Evolutionary conservation across 202 grass and related monocot species (phyloP).

Genomic region (Setaria italica): DNA sequence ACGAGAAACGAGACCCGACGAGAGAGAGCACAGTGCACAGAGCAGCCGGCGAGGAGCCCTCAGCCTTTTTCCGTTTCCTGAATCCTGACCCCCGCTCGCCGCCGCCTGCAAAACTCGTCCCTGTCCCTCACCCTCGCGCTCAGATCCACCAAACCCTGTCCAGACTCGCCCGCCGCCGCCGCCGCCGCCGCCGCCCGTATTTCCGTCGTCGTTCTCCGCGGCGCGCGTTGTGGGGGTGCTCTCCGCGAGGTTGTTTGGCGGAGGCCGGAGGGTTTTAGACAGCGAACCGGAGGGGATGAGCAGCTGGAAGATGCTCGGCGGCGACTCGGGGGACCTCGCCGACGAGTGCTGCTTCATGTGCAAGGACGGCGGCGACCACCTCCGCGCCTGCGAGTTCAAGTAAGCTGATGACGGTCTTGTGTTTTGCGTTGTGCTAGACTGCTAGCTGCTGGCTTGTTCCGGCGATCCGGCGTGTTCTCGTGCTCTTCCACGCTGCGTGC

Average conservation of each 20-base stretch:
- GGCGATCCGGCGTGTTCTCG: too few relatives aligned
- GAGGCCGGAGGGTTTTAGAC: too few relatives aligned
- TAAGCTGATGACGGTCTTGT: conserved; percentile 21
- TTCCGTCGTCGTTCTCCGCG: neutral
- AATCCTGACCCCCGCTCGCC: neutral
- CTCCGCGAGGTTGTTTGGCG: neutral
- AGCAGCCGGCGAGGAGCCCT: neutral
- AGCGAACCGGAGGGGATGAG: neutral
- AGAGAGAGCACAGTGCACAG: neutral
- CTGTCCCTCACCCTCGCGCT: neutral
- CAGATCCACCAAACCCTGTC: neutral
- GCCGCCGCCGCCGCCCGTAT: too few relatives aligned
- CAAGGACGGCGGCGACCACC: conserved; percentile 65
- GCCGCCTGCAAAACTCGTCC: neutral
- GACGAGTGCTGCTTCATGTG: conserved; percentile 75
- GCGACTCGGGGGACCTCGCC: conserved; percentile 32
- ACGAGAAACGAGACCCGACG: neutral
- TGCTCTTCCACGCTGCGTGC: too few relatives aligned
- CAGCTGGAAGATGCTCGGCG: conserved; percentile 14
- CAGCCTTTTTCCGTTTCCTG: neutral
- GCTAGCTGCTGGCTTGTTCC: too few relatives aligned
- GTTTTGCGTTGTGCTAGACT: too few relatives aligned
- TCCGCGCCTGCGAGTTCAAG: conserved; percentile 67
- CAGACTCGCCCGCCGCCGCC: too few relatives aligned
- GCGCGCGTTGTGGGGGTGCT: neutral